Conservation (phyloP, 805 yeast species). For the Nakazawaea holstii region DNA sequence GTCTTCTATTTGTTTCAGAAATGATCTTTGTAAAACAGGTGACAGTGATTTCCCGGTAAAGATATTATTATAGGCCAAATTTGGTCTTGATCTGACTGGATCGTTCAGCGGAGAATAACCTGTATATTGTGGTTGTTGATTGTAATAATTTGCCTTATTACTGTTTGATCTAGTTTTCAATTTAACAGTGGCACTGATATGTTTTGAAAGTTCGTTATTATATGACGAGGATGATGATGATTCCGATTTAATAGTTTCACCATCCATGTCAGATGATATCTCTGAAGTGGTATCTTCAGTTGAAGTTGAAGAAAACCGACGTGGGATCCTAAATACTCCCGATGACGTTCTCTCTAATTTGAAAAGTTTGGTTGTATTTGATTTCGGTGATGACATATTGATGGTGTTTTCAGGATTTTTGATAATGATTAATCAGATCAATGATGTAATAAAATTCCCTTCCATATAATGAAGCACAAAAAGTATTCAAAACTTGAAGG, state of each 20-base stretch:
- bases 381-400: slow-evolving; percentile 5
- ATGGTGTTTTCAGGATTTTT: not conserved
- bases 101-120: not conserved
- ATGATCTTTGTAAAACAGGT: not conserved
- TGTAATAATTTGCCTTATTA: not conserved
- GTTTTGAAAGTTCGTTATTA: slow-evolving; percentile 1
- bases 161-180: not conserved
- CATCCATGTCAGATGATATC: not conserved
- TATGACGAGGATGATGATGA: no score
- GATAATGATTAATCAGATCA: no score
- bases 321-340: slow-evolving; percentile 1
- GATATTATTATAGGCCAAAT: not conserved
- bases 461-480: no score
- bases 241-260: no score
- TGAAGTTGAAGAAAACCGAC: not conserved
- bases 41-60: not conserved
- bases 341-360: slow-evolving; percentile 3
- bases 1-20: no score
- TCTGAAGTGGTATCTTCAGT: not conserved
- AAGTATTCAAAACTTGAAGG: no score
- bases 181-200: slow-evolving; percentile 10
- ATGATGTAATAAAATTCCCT: no score
- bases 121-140: not conserved
- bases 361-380: slow-evolving; percentile 5
- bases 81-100: not conserved